These are phyloP conservation scores for Solanum sejunctum DNA, from an alignment of 257 asterid species.

Conservation along the genomic window DNA sequence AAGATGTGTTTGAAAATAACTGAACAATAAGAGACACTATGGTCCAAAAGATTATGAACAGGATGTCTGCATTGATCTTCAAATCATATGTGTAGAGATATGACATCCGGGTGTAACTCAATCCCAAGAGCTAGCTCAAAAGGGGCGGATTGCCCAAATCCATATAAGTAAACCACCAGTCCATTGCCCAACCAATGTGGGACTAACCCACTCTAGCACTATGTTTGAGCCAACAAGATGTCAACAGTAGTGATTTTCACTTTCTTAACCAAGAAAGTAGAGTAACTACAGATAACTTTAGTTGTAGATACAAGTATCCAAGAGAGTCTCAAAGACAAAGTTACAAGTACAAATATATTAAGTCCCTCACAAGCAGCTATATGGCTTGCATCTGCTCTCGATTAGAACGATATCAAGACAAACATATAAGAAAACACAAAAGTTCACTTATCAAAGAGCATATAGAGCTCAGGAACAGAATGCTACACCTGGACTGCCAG, in stretches of 20 bases:
- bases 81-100: not conserved
- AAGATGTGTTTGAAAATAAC: not conserved
- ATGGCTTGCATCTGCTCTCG: not conserved
- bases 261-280: not conserved
- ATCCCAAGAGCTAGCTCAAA: not conserved
- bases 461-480: not conserved
- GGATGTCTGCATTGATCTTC: not conserved
- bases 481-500: constrained; percentile 82
- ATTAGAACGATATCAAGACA: not conserved
- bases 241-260: not conserved
- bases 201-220: not conserved
- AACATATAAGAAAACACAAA: not conserved
- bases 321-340: not conserved
- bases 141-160: not conserved
- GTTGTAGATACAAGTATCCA: not conserved
- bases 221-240: not conserved
- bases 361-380: not conserved
- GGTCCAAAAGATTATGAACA: not conserved
- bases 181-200: not conserved
- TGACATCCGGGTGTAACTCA: not conserved
- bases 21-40: not conserved
- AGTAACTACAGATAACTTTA: not conserved
- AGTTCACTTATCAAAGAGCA: not conserved
- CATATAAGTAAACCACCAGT: not conserved
- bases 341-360: not conserved